Percentiles rank a stretch among this genome's conserved stretches.
These are phyloP conservation scores for Mediolabrus comicus DNA, from an alignment of 108 stramenopile species.

Conservation along the genomic window DNA sequence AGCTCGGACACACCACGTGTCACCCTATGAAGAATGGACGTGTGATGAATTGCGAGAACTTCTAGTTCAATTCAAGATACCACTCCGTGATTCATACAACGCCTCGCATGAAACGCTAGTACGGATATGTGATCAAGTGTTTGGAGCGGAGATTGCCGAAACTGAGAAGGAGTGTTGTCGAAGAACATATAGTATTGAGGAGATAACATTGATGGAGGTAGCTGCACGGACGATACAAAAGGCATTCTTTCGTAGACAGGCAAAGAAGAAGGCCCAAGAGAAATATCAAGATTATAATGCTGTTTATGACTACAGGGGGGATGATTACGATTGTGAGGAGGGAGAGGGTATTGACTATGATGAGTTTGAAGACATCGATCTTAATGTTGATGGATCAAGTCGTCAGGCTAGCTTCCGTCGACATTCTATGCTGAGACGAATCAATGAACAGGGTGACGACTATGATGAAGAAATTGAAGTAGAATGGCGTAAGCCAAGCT, in stretches of 20 bases:
- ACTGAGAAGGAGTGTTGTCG: conserved; percentile 12
- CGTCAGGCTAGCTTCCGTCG: conserved; percentile 3
- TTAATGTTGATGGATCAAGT: neutral
- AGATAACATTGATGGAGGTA: conserved; percentile 24
- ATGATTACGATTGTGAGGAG: conserved; percentile 1
- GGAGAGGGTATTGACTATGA: conserved; percentile 7
- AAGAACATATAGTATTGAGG: conserved; percentile 26
- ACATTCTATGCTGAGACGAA: conserved; percentile 30
- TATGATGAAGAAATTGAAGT: conserved; percentile 44
- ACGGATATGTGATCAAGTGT: conserved; percentile 52
- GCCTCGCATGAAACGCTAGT: conserved; percentile 51
- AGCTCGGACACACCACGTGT: conserved; percentile 29
- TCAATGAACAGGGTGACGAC: conserved; percentile 40
- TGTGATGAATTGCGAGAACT: conserved; percentile 43
- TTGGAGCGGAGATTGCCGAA: conserved; percentile 30
- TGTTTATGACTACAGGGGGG: conserved; percentile 1
- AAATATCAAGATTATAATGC: conserved; percentile 3
- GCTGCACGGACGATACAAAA: conserved; percentile 44
- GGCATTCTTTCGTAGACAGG: conserved; percentile 30
- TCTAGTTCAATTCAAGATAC: conserved; percentile 45
- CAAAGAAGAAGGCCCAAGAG: conserved; percentile 8
- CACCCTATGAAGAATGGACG: conserved; percentile 48
- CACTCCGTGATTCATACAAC: conserved; percentile 48
- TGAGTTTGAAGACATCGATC: neutral
- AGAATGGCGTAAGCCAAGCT: conserved; percentile 51